phyloP scores from a whole-genome alignment of 2,329 filamentous ascomycete species.

The Penicillium sp. region DNA sequence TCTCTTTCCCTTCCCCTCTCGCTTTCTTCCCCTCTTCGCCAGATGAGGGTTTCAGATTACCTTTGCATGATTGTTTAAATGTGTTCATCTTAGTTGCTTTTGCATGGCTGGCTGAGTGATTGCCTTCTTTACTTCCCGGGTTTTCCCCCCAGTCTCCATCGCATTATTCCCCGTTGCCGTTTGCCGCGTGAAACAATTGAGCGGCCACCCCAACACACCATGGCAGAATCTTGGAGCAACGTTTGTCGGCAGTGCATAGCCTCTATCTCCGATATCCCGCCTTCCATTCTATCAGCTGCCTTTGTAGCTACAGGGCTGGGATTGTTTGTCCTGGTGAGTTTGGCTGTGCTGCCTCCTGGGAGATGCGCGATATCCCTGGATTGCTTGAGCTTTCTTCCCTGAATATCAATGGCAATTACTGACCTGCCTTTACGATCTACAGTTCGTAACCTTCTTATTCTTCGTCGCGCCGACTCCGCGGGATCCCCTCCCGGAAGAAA shows the following conservation, averaged over 20 bases:
- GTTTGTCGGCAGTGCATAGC: constrained; percentile 41
- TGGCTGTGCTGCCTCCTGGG: constrained; percentile 5
- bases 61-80: constrained; percentile 8
- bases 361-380: constrained; percentile 1
- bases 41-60: not conserved
- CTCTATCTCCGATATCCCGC: constrained; percentile 34
- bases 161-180: constrained; percentile 2
- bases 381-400: not conserved
- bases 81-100: not conserved
- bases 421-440: not conserved
- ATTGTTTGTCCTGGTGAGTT: constrained; percentile 41
- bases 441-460: constrained; percentile 71
- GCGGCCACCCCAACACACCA: constrained; percentile 21
- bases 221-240: constrained; percentile 34
- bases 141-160: constrained; percentile 18
- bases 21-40: constrained; percentile 2
- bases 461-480: constrained; percentile 82
- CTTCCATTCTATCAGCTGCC: constrained; percentile 34
- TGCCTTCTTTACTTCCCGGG: constrained; percentile 16
- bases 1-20: not conserved
- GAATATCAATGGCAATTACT: constrained; percentile 4
- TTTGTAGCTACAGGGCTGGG: constrained; percentile 37
- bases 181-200: constrained; percentile 10
- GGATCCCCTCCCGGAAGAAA: constrained; percentile 73
- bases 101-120: constrained; percentile 25